Conservation (phyloP, 2,329 filamentous ascomycete genomes). For the Fusarium sp. region DNA sequence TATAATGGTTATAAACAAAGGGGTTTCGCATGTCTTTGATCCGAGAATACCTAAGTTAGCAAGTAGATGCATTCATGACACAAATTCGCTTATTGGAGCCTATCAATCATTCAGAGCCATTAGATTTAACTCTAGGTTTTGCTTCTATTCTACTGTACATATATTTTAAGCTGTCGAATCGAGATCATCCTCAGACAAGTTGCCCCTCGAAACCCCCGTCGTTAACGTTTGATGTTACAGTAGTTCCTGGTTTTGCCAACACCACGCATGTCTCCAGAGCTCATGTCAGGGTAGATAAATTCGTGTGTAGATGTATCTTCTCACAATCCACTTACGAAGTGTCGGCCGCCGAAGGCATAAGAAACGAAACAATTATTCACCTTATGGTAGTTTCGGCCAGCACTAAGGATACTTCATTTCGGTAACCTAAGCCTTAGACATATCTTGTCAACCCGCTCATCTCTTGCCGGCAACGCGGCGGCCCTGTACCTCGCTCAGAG, state of each 20-base stretch:
- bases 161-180: slow-evolving; percentile 8
- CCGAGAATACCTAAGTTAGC: not conserved
- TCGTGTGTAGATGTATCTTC: slow-evolving; percentile 6
- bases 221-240: slow-evolving; percentile 14
- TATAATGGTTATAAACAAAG: slow-evolving; percentile 9
- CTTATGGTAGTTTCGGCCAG: not conserved
- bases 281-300: not conserved
- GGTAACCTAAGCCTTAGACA: not conserved
- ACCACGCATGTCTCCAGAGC: slow-evolving; percentile 8
- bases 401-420: not conserved
- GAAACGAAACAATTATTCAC: not conserved
- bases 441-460: slow-evolving; percentile 48
- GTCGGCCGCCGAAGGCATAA: not conserved
- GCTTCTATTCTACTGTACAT: slow-evolving; percentile 31
- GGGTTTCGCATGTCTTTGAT: slow-evolving; percentile 19
- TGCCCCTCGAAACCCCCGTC: not conserved
- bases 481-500: slow-evolving; percentile 91
- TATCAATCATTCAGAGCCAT: not conserved
- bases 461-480: slow-evolving; percentile 81
- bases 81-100: not conserved
- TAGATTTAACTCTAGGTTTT: slow-evolving; percentile 7
- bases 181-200: not conserved
- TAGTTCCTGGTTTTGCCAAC: not conserved
- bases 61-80: not conserved
- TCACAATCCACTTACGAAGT: not conserved